Evolutionary conservation across 768 basidiomycete genomes (phyloP), one percentile per base, ranked within the genome.

Genomic region (Trametes cingulata): DNA sequence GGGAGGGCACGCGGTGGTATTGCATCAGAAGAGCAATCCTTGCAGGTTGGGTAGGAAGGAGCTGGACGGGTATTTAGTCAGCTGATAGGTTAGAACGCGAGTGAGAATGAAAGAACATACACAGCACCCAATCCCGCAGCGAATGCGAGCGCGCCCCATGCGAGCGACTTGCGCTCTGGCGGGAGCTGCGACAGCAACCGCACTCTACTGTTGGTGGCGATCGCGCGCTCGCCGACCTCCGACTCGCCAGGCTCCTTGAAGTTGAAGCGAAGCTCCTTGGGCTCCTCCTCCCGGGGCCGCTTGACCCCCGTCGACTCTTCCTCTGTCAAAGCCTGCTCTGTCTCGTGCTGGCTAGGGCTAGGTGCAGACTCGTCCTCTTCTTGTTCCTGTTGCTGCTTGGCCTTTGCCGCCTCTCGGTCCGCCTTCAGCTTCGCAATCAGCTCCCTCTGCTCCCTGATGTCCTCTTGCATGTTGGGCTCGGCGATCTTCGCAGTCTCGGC

Each of bases 111-210:
- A n/a, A 19, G n/a, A 6, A 64, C 66, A 25, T 56, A 93, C 91
- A 89, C 82, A 62, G 91, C 92, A 50, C 90, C 83, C 72, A 90
- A 76, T 27, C 92, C 92, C 50, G 93, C 77, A 37, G 90, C 91
- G 73, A 96, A 95, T 19, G 89, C 88, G 37, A 90, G 80, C 19
- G 89, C 78, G 37, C 93, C 93, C 92, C 92, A 95, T 2, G 88
- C 90, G 54, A 88, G 78, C 36, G 86, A 85, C 74, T 88, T 90
- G 66, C 84, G 82, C 68, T 84, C 82, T 12, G 92, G 86, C 64
- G 86, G 81, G 63, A 87, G 69, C 47, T 77, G 61, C 14, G 51
- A 69, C 71, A 82, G 82, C 60, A 83, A 71, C 29, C 79, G 74
- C 51, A 86, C 78, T 46, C 92, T 82, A 47, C 80, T 82, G 70